A percentile compares a stretch with the other conserved stretches of the same genome.
Conservation (phyloP, 345 rosid genomes). For the Eucalyptus polyanthemos region DNA sequence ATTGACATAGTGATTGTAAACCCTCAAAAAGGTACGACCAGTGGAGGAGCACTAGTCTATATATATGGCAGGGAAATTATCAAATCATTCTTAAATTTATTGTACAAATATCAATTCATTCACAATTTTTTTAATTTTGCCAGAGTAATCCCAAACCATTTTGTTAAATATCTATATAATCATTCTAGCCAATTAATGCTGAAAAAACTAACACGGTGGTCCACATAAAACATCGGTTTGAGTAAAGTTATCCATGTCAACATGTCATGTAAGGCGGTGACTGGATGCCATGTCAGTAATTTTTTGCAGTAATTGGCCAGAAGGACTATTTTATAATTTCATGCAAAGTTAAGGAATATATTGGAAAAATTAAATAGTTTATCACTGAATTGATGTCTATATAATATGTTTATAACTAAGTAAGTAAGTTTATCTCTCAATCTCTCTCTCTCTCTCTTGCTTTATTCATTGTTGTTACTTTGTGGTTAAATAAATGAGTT, state of each 20-base stretch:
- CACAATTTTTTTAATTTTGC: no score
- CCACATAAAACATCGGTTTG: rapidly evolving
- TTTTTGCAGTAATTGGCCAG: no score
- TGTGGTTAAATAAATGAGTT: not conserved
- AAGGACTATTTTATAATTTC: not conserved
- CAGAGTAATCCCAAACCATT: rapidly evolving
- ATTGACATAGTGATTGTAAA: not conserved
- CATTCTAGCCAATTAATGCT: not conserved
- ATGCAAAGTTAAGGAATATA: not conserved
- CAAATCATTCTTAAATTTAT: no score
- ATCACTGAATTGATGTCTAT: not conserved
- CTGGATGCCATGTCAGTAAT: not conserved
- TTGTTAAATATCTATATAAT: not conserved
- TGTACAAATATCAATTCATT: no score
- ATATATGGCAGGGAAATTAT: not conserved
- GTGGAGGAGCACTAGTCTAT: not conserved
- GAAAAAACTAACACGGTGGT: not conserved
- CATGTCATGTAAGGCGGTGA: not conserved
- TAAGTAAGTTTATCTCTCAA: no score
- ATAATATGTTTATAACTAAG: no score
- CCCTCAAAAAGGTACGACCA: not conserved
- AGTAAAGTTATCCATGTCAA: no score
- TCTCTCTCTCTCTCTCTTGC: not conserved
- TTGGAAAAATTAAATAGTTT: no score
- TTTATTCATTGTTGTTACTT: not conserved